Conservation (phyloP, 1,284 basidiomycete genomes). For the Moniliophthora roreri region DNA sequence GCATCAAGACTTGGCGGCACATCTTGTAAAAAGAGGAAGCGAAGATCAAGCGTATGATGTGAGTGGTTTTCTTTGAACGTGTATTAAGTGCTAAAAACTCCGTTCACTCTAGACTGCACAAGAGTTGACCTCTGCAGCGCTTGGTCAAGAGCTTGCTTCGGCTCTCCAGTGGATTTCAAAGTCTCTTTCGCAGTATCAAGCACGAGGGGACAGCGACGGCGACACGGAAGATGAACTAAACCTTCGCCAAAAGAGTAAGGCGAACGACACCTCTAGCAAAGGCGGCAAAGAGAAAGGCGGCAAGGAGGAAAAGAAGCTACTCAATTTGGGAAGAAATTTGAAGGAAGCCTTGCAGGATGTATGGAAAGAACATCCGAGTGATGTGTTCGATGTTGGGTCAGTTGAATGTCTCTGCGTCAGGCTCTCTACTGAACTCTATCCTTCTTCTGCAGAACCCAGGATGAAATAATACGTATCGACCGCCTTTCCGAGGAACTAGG, state of each 20-base stretch:
- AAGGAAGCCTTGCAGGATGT: conserved; percentile 62
- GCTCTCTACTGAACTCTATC: no score
- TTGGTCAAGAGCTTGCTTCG: conserved; percentile 73
- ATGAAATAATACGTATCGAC: no score
- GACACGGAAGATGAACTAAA: conserved; percentile 17
- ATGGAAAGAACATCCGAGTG: conserved; percentile 64
- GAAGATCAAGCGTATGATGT: conserved; percentile 82
- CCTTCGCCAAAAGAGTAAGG: not conserved
- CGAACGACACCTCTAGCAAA: not conserved
- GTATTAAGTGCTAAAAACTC: not conserved
- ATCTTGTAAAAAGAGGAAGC: conserved; percentile 65
- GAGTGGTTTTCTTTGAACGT: conserved; percentile 21
- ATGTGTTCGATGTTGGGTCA: conserved; percentile 78
- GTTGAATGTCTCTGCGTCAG: conserved; percentile 17
- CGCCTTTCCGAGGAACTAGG: no score
- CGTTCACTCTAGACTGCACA: conserved; percentile 60
- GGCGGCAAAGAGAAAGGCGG: not conserved
- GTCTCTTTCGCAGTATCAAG: conserved; percentile 39
- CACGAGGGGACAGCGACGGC: conserved; percentile 24
- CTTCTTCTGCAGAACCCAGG: no score
- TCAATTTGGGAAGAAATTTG: conserved; percentile 51
- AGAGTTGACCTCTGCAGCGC: conserved; percentile 69
- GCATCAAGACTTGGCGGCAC: conserved; percentile 62
- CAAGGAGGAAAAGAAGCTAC: conserved; percentile 28
- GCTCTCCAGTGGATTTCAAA: conserved; percentile 56